Evolutionary conservation across 352 stramenopile species (phyloP).

Genomic region (Pythium sp.): DNA sequence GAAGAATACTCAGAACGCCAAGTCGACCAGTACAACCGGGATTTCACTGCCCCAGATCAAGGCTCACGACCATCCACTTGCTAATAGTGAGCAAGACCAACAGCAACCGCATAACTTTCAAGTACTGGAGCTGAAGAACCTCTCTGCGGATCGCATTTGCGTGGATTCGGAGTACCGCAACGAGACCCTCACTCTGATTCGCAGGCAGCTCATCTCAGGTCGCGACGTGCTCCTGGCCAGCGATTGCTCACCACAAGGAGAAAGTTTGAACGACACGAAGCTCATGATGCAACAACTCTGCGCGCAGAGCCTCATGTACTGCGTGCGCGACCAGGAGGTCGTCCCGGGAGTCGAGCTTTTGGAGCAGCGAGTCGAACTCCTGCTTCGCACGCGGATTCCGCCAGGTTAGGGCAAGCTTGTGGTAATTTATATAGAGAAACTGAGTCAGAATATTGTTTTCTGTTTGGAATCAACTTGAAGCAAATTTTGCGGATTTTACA

Average conservation of each 20-base stretch:
- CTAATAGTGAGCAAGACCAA: not conserved
- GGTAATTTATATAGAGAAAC: too few species aligned
- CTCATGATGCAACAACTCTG: conserved; percentile 58
- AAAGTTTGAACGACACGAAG: conserved; percentile 15
- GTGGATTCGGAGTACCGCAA: conserved; percentile 22
- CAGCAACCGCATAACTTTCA: not conserved
- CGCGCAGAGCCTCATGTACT: conserved; percentile 44
- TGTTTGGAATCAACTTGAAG: too few species aligned
- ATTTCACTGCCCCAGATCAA: not conserved
- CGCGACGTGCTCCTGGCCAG: conserved; percentile 27
- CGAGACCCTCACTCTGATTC: conserved; percentile 34
- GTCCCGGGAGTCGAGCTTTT: conserved; percentile 22
- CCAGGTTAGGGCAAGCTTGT: too few species aligned
- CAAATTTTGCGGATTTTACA: too few species aligned
- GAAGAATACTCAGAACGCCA: not conserved
- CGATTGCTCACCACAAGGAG: conserved; percentile 9
- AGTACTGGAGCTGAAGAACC: conserved; percentile 5
- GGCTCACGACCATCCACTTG: not conserved
- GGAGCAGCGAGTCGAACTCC: not conserved
- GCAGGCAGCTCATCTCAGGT: conserved; percentile 30
- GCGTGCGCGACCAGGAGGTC: conserved; percentile 39
- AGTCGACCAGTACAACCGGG: not conserved
- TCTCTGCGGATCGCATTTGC: conserved; percentile 18
- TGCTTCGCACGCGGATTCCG: conserved; percentile 7
- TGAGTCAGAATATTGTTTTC: too few species aligned